Conservation (phyloP, 1,284 basidiomycete species). For the Puccinia novopanici region DNA sequence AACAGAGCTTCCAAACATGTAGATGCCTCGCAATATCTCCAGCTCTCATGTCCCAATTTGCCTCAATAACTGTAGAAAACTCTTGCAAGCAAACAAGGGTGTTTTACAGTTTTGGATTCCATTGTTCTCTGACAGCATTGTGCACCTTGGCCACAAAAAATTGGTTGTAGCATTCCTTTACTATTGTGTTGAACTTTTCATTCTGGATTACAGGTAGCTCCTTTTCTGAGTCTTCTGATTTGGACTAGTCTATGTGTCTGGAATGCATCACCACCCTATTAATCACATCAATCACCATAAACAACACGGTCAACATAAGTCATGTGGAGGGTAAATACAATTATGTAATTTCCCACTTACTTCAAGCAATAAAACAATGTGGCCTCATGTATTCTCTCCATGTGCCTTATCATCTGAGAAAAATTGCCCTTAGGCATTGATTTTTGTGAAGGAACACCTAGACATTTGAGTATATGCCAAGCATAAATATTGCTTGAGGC, state of each 20-base stretch:
- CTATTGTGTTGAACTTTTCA: background rate
- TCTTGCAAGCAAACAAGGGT: background rate
- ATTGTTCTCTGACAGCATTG: background rate
- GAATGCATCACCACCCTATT: background rate
- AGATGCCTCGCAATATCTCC: conserved; percentile 5
- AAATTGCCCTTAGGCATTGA: conserved; percentile 3
- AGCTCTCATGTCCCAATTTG: background rate
- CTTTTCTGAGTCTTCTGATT: background rate
- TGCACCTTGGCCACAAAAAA: background rate
- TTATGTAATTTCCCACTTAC: too few relatives aligned
- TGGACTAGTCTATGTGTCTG: background rate
- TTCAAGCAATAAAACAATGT: background rate
- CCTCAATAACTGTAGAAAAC: conserved; percentile 14
- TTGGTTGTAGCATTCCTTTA: background rate
- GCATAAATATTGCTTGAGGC: background rate
- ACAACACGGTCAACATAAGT: background rate
- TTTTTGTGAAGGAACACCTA: background rate
- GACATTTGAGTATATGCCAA: background rate
- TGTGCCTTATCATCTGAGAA: background rate
- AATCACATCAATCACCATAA: too few relatives aligned
- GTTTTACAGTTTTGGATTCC: background rate
- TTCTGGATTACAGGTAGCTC: background rate
- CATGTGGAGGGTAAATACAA: background rate
- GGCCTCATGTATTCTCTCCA: conserved; percentile 5
- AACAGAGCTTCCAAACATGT: conserved; percentile 15